Percentiles rank a stretch among this genome's conserved stretches.
Evolutionary conservation across 805 yeast genomes (phyloP).

Genomic region (Barnettozyma populi): DNA sequence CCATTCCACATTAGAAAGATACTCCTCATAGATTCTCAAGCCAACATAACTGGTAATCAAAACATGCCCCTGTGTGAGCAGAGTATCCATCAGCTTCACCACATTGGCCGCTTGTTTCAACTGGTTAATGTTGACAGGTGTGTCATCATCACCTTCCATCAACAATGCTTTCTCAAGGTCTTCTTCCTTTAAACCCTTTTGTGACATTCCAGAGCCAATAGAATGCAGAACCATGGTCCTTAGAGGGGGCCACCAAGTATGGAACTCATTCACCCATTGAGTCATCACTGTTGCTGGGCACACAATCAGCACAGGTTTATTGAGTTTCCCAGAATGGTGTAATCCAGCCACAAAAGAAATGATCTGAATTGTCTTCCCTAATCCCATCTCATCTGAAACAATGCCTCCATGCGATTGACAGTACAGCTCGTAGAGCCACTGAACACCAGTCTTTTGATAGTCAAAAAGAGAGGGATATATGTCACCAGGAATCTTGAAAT

Average conservation of each 20-base stretch:
- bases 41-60: constrained; percentile 91
- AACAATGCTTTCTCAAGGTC: constrained; percentile 46
- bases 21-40: constrained; percentile 58
- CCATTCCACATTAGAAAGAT: constrained; percentile 69
- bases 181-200: constrained; percentile 34
- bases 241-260: constrained; percentile 97
- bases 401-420: constrained; percentile 91
- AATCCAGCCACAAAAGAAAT: constrained; percentile 88
- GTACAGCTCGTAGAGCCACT: constrained; percentile 95
- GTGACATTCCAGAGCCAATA: constrained; percentile 80
- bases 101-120: constrained; percentile 35
- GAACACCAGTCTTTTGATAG: constrained; percentile 94
- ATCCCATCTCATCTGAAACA: constrained; percentile 96
- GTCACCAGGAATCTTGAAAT: constrained; percentile 82
- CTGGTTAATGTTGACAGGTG: constrained; percentile 21
- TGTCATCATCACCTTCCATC: constrained; percentile 37
- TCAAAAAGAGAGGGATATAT: constrained; percentile 81
- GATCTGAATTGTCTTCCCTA: constrained; percentile 92
- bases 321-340: constrained; percentile 70
- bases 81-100: constrained; percentile 46
- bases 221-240: constrained; percentile 84
- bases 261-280: constrained; percentile 97
- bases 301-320: constrained; percentile 77
- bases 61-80: constrained; percentile 70
- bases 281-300: constrained; percentile 96